Percentiles rank a stretch among this genome's conserved stretches.
Evolutionary conservation across 2,329 filamentous ascomycete species (phyloP).

Genomic region (Sclerotinia spermophila): DNA sequence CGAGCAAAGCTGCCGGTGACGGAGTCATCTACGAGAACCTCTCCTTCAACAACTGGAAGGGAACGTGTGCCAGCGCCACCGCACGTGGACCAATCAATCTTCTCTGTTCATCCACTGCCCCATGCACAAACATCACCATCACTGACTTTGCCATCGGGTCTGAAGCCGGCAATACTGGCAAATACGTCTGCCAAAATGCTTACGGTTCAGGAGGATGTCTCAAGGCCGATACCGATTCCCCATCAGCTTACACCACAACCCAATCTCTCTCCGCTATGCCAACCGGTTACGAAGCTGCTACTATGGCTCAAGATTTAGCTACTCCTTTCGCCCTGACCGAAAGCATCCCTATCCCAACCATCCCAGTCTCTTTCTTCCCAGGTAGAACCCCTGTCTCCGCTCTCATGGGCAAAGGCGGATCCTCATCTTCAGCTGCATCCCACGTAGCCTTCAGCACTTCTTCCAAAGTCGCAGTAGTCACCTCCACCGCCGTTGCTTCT

Average conservation of each 20-base stretch:
- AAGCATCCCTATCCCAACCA: conserved; percentile 29
- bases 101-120: conserved; percentile 47
- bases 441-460: background rate
- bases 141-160: conserved; percentile 52
- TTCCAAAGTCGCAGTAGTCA: background rate
- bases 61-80: conserved; percentile 48
- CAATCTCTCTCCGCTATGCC: conserved; percentile 21
- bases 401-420: conserved; percentile 1
- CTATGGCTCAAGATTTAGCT: conserved; percentile 25
- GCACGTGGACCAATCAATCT: conserved; percentile 52
- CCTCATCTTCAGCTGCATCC: background rate
- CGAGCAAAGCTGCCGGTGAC: conserved; percentile 41
- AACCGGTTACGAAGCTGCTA: conserved; percentile 18
- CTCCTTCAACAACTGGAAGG: conserved; percentile 54
- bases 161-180: conserved; percentile 42
- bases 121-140: conserved; percentile 51
- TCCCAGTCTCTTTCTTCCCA: conserved; percentile 32
- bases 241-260: conserved; percentile 17
- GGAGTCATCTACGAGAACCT: conserved; percentile 53
- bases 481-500: too few relatives aligned
- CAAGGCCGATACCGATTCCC: conserved; percentile 5
- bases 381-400: conserved; percentile 23
- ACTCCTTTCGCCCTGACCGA: conserved; percentile 24
- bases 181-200: conserved; percentile 47
- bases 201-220: conserved; percentile 47